These are phyloP conservation scores for Fonsecaea multimorphosa DNA, from an alignment of 2,329 filamentous ascomycete genomes.

Conservation along the genomic window DNA sequence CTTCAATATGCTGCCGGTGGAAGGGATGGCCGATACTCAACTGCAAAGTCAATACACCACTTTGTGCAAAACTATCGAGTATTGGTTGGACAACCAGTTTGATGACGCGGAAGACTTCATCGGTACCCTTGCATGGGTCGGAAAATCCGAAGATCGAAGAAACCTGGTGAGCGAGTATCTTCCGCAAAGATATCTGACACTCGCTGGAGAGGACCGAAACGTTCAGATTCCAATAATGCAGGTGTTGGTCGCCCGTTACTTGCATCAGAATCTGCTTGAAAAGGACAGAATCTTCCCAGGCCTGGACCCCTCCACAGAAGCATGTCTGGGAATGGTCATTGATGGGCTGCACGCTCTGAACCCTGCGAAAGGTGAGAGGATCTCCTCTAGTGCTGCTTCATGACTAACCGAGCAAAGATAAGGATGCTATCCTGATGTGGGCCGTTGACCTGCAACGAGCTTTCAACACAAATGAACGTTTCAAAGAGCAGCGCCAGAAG, in stretches of 20 bases:
- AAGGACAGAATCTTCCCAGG: conserved; percentile 5
- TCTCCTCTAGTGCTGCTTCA: not conserved
- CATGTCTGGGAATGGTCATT: conserved; percentile 2
- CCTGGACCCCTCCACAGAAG: not conserved
- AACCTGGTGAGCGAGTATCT: not conserved
- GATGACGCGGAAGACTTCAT: conserved; percentile 6
- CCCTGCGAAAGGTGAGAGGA: conserved; percentile 15
- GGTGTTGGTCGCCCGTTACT: not conserved
- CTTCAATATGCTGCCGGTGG: conserved; percentile 24
- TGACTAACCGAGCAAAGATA: conserved; percentile 7
- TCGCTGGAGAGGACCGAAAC: not conserved
- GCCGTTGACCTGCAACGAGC: conserved; percentile 16
- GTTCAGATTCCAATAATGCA: conserved; percentile 3
- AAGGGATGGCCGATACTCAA: conserved; percentile 23
- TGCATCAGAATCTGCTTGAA: not conserved
- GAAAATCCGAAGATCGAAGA: not conserved
- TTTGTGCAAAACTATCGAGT: conserved; percentile 24
- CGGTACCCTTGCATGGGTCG: not conserved
- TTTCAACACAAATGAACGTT: not conserved
- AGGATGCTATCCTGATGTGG: conserved; percentile 12
- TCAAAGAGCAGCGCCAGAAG: not conserved
- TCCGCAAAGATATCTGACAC: not conserved
- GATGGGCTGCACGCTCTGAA: conserved; percentile 5
- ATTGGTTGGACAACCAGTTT: conserved; percentile 20
- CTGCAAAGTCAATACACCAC: conserved; percentile 15